Conservation (phyloP, 2,329 filamentous ascomycete species). For the Neofusicoccum ribis region DNA sequence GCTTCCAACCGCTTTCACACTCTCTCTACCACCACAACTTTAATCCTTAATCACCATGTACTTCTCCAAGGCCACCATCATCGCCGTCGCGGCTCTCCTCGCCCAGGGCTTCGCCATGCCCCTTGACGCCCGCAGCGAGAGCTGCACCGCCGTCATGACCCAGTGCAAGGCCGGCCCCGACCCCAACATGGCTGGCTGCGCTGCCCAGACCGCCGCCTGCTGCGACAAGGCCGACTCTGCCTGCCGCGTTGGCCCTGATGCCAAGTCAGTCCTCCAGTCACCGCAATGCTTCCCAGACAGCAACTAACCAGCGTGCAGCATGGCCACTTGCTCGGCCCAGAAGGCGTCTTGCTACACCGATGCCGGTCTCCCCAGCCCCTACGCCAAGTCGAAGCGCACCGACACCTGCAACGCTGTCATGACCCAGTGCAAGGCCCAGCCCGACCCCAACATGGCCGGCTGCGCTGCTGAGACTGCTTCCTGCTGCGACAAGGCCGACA, state of each 20-base stretch:
- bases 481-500: slow-evolving; percentile 2
- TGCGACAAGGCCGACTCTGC: not conserved
- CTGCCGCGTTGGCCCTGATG: slow-evolving; percentile 3
- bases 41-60: slow-evolving; percentile 17
- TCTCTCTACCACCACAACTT: not conserved
- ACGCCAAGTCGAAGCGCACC: not conserved
- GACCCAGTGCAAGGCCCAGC: not conserved
- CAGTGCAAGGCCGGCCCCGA: slow-evolving; percentile 8
- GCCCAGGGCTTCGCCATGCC: slow-evolving; percentile 11
- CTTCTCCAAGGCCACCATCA: slow-evolving; percentile 19
- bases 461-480: not conserved
- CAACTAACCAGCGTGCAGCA: not conserved
- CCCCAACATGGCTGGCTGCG: slow-evolving; percentile 3
- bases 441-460: not conserved
- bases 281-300: too few species aligned
- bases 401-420: not conserved
- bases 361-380: slow-evolving; percentile 3
- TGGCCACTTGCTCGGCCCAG: not conserved
- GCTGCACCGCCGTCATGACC: not conserved
- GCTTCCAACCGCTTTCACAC: not conserved
- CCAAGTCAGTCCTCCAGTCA: not conserved
- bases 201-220: not conserved
- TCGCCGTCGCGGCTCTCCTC: slow-evolving; percentile 18
- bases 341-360: not conserved
- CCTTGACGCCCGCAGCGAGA: slow-evolving; percentile 6